Evolutionary conservation across 345 rosid species (phyloP).

Genomic region (Eucalyptus tenuipes): DNA sequence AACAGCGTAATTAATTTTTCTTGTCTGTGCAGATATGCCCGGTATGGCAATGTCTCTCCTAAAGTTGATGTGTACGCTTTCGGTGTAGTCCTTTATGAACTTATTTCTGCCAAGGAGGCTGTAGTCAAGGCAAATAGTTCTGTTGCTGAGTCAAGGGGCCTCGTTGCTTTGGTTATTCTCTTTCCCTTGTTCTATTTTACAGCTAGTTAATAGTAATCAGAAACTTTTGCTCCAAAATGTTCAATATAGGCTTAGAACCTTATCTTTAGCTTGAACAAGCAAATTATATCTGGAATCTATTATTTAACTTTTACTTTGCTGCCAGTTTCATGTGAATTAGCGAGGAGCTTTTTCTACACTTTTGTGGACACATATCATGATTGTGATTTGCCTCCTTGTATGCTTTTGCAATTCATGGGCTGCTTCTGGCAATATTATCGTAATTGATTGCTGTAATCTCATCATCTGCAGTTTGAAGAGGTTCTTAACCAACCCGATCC

Average conservation of each 20-base stretch:
- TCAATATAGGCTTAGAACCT: neutral
- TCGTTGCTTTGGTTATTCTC: slow-evolving; percentile 64
- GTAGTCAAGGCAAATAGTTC: slow-evolving; percentile 48
- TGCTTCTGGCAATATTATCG: neutral
- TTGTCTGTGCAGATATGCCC: slow-evolving; percentile 55
- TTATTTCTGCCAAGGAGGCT: slow-evolving; percentile 85
- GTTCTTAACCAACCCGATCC: slow-evolving; percentile 44
- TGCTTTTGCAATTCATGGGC: neutral
- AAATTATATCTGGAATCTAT: neutral
- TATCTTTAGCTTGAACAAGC: neutral
- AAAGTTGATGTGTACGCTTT: slow-evolving; percentile 92
- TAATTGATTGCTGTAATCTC: neutral
- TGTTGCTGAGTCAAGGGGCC: slow-evolving; percentile 56
- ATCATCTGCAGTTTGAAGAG: slow-evolving; percentile 54
- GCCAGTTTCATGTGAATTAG: neutral
- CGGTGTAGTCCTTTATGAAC: slow-evolving; percentile 93
- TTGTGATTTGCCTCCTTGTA: neutral
- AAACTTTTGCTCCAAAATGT: neutral
- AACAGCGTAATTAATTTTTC: neutral
- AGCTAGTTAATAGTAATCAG: neutral
- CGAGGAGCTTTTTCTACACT: neutral
- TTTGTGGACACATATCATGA: neutral
- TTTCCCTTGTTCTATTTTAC: neutral
- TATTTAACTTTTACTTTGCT: neutral
- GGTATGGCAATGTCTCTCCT: slow-evolving; percentile 74